Evolutionary conservation across 305 asterid genomes (phyloP).

Genomic region (Fraxinus platypoda): DNA sequence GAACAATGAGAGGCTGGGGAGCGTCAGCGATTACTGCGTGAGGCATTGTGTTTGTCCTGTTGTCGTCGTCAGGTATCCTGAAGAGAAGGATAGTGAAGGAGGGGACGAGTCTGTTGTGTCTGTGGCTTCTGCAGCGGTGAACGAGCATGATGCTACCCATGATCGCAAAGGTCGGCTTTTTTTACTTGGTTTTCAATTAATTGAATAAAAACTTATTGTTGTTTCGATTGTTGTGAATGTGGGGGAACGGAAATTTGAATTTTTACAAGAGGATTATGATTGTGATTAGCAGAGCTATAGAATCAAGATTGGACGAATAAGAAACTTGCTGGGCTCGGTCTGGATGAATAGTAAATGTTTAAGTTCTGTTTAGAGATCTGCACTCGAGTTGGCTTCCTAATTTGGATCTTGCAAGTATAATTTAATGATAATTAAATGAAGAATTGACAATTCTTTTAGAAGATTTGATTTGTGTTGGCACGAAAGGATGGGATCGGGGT

Average conservation of each 20-base stretch:
- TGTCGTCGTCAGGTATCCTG: slow-evolving; percentile 68
- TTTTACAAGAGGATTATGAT: not conserved
- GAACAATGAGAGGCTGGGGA: slow-evolving; percentile 61
- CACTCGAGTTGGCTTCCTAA: not conserved
- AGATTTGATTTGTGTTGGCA: not conserved
- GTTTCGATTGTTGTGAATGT: not conserved
- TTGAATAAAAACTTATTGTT: not conserved
- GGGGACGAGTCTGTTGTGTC: slow-evolving; percentile 32
- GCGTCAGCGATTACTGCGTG: slow-evolving; percentile 80
- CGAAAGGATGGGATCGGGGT: not conserved
- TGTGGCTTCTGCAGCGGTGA: slow-evolving; percentile 39
- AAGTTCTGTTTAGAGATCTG: not conserved
- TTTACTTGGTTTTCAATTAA: not conserved
- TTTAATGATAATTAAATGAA: not conserved
- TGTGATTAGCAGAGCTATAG: not conserved
- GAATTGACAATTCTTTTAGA: not conserved
- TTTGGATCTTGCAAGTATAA: not conserved
- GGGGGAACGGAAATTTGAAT: not conserved
- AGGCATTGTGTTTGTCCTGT: slow-evolving; percentile 83
- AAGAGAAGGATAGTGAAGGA: slow-evolving; percentile 47
- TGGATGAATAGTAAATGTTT: not conserved
- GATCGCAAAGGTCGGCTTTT: slow-evolving; percentile 46
- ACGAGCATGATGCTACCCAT: slow-evolving; percentile 49
- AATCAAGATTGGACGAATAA: not conserved
- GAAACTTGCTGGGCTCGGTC: not conserved